These are phyloP conservation scores for Obelidium mucronatum DNA, from an alignment of 192 early-diverging fungal genomes.

Conservation along the genomic window DNA sequence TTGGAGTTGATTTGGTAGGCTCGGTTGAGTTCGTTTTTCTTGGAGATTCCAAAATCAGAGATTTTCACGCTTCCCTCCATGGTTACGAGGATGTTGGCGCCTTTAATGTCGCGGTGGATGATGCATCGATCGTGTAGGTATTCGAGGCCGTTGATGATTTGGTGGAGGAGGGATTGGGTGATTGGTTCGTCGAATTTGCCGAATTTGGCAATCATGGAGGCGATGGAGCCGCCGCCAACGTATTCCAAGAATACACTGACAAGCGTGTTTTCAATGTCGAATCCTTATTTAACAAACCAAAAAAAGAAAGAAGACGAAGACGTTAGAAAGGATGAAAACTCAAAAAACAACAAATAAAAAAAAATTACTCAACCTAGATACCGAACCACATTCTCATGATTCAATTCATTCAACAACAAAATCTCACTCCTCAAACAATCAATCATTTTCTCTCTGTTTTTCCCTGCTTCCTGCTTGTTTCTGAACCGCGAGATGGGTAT, in stretches of 20 bases:
- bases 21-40: slow-evolving; percentile 66
- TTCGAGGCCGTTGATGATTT: slow-evolving; percentile 84
- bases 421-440: slow-evolving; percentile 88
- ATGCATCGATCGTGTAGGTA: slow-evolving; percentile 88
- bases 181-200: slow-evolving; percentile 84
- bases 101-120: slow-evolving; percentile 94
- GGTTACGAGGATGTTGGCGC: slow-evolving; percentile 80
- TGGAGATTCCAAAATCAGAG: slow-evolving; percentile 96
- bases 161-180: slow-evolving; percentile 77
- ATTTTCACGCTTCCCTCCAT: slow-evolving; percentile 90
- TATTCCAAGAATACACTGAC: slow-evolving; percentile 94
- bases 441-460: slow-evolving; percentile 35
- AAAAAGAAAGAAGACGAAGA: slow-evolving; percentile 45
- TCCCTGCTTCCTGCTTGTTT: slow-evolving; percentile 46
- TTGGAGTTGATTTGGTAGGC: slow-evolving; percentile 45
- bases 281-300: slow-evolving; percentile 61
- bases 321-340: not conserved
- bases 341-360: slow-evolving; percentile 6
- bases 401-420: slow-evolving; percentile 68
- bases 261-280: slow-evolving; percentile 71
- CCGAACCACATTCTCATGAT: slow-evolving; percentile 91
- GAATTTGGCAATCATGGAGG: slow-evolving; percentile 77
- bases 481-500: slow-evolving; percentile 48
- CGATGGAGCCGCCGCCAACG: slow-evolving; percentile 91
- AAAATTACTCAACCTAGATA: slow-evolving; percentile 74